These are phyloP conservation scores for Symbiodinium natans DNA, from an alignment of 73 alveolate species.

Conservation along the genomic window DNA sequence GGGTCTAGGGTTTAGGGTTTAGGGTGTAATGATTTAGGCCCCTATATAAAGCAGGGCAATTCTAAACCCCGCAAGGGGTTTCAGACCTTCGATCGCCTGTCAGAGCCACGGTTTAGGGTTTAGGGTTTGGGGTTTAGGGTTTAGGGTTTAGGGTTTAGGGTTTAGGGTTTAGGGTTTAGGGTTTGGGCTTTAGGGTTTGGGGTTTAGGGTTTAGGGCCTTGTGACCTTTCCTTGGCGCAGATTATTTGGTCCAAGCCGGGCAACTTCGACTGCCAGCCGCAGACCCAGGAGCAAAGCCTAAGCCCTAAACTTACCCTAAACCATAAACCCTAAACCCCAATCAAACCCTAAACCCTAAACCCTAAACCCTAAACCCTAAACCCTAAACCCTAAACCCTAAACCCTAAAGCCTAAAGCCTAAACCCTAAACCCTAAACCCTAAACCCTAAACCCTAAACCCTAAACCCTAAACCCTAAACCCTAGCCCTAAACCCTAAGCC, in stretches of 20 bases:
- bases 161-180: no score
- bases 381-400: not conserved
- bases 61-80: no score
- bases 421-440: not conserved
- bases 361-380: not conserved
- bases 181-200: no score
- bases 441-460: no score
- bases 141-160: no score
- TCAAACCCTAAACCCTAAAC: not conserved
- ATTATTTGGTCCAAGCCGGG: conserved; percentile 85
- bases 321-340: not conserved
- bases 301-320: not conserved
- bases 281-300: not conserved
- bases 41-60: no score
- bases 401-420: not conserved
- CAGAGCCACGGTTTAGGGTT: no score
- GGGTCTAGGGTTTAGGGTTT: no score
- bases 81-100: no score
- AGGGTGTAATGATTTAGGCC: no score
- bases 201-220: not conserved
- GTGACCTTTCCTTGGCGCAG: no score
- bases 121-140: not conserved
- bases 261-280: conserved; percentile 89
- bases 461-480: not conserved
- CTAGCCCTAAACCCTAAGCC: not conserved